Percentiles rank a stretch among this genome's conserved stretches.
phyloP scores from a whole-genome alignment of 306 rosid species.

The Adenanthera pavonina region DNA sequence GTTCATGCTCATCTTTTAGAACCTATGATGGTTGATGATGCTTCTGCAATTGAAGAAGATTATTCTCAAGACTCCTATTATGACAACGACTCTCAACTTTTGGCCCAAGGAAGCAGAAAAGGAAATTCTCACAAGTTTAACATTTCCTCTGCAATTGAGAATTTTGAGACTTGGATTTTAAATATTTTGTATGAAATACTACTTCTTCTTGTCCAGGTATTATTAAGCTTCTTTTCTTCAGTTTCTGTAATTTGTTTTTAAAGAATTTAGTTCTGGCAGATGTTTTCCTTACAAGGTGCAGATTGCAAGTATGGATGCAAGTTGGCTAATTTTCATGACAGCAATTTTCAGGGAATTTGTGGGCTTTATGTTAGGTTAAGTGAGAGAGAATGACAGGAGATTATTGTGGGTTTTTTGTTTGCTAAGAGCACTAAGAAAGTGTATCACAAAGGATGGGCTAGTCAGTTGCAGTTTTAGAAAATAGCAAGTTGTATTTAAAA shows the following conservation, averaged over 20 bases:
- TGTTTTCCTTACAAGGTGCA: not conserved
- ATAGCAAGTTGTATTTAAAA: not conserved
- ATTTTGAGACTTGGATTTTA: constrained; percentile 89
- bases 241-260: constrained; percentile 13
- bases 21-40: constrained; percentile 70
- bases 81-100: constrained; percentile 70
- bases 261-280: constrained; percentile 14
- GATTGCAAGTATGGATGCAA: constrained; percentile 16
- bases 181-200: constrained; percentile 85
- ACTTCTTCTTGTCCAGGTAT: constrained; percentile 98
- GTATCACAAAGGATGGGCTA: not conserved
- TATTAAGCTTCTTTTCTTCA: constrained; percentile 15
- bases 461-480: constrained; percentile 21
- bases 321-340: not conserved
- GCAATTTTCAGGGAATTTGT: not conserved
- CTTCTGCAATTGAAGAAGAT: constrained; percentile 85
- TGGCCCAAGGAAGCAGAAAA: constrained; percentile 61
- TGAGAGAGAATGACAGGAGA: not conserved
- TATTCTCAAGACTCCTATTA: constrained; percentile 82
- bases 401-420: constrained; percentile 19
- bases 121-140: constrained; percentile 56
- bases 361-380: constrained; percentile 14
- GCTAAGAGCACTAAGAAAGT: constrained; percentile 8
- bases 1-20: constrained; percentile 98
- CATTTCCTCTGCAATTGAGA: constrained; percentile 66